phyloP scores from a whole-genome alignment of 1,139 yeast genomes.

The Geotrichum reessii region DNA sequence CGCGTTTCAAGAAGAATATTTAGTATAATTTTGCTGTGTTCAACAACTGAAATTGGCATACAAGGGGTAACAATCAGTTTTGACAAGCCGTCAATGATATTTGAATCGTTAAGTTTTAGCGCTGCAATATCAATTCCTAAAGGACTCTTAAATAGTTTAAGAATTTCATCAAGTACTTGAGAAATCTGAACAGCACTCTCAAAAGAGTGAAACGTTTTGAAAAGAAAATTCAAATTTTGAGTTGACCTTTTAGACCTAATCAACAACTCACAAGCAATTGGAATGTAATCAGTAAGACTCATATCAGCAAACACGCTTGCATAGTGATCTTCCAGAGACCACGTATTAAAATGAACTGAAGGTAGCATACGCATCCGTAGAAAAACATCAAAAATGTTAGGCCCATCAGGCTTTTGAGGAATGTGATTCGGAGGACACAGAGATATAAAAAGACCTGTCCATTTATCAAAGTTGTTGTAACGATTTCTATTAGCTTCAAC shows the following conservation, averaged over 20 bases:
- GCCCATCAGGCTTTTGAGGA: constrained; percentile 3
- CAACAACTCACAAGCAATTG: constrained; percentile 2
- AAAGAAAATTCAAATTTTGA: not conserved
- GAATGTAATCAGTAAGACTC: constrained; percentile 8
- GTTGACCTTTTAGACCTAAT: not conserved
- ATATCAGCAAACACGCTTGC: constrained; percentile 6
- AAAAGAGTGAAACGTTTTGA: not conserved
- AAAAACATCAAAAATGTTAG: constrained; percentile 7
- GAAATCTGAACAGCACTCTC: not conserved
- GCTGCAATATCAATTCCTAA: constrained; percentile 4
- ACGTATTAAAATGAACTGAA: constrained; percentile 3
- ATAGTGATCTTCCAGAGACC: constrained; percentile 9
- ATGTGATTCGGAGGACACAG: not conserved
- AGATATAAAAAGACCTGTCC: constrained; percentile 6
- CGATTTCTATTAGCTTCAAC: not conserved
- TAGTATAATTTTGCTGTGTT: constrained; percentile 8
- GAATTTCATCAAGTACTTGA: not conserved
- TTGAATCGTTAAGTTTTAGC: constrained; percentile 2
- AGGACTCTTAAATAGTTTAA: constrained; percentile 8
- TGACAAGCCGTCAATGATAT: constrained; percentile 2
- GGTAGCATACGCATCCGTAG: constrained; percentile 5
- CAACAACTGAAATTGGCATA: not conserved
- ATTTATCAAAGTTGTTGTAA: constrained; percentile 3
- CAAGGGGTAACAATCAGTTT: not conserved
- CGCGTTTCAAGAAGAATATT: not conserved